Evolutionary conservation across 371 early-diverging fungal species (phyloP).

Genomic region (Mortierella sp.): DNA sequence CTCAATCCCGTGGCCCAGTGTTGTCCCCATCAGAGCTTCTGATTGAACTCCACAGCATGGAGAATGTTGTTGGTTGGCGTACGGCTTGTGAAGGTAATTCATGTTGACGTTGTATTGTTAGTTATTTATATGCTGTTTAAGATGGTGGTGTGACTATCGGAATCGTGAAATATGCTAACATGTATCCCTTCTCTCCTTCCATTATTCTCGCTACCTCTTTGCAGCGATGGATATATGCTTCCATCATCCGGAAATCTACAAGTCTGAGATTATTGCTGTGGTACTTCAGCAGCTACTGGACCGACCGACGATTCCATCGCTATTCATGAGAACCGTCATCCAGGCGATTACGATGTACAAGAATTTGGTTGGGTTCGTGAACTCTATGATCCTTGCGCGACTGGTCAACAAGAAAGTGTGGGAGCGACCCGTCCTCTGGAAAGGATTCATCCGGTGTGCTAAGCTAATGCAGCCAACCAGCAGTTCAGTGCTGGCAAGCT

Average conservation of each 20-base stretch:
- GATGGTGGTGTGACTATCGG: neutral
- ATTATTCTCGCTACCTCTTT: neutral
- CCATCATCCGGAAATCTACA: slow-evolving; percentile 70
- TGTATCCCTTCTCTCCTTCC: neutral
- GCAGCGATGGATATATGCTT: slow-evolving; percentile 79
- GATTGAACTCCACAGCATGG: slow-evolving; percentile 66
- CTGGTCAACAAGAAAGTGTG: slow-evolving; percentile 76
- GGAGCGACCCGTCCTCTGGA: slow-evolving; percentile 77
- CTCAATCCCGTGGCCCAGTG: slow-evolving; percentile 38
- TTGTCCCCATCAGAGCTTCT: slow-evolving; percentile 68
- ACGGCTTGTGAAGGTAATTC: slow-evolving; percentile 63
- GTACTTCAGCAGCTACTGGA: slow-evolving; percentile 74
- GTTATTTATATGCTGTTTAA: slow-evolving; percentile 50
- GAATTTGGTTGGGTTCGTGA: slow-evolving; percentile 66
- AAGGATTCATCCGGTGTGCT: slow-evolving; percentile 81
- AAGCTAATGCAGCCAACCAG: slow-evolving; percentile 64
- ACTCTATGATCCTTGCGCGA: slow-evolving; percentile 63
- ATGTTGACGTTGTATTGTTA: neutral
- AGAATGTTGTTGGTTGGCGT: slow-evolving; percentile 65
- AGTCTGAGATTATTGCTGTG: slow-evolving; percentile 71
- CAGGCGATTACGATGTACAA: slow-evolving; percentile 73
- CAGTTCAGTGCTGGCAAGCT: slow-evolving; percentile 60
- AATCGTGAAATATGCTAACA: neutral
- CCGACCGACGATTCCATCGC: slow-evolving; percentile 69
- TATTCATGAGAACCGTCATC: slow-evolving; percentile 84